A percentile compares a stretch with the other conserved stretches of the same genome.
Conservation (phyloP, 192 early-diverging fungal species). For the Entophlyctis helioformis region DNA sequence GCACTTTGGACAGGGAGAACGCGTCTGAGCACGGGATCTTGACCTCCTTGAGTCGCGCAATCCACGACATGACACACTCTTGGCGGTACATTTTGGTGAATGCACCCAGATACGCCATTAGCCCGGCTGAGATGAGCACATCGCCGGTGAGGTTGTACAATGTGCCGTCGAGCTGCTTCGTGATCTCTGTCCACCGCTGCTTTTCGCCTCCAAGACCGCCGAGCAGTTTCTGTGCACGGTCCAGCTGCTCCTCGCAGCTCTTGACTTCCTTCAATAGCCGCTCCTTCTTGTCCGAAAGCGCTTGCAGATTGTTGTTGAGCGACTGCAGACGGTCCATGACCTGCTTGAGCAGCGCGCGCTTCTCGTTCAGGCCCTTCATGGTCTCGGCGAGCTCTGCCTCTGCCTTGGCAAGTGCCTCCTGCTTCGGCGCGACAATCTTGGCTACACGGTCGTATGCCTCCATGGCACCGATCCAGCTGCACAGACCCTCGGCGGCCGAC, state of each 20-base stretch:
- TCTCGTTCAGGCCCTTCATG: slow-evolving; percentile 42
- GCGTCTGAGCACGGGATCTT: slow-evolving; percentile 40
- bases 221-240: slow-evolving; percentile 43
- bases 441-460: slow-evolving; percentile 50
- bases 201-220: slow-evolving; percentile 50
- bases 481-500: slow-evolving; percentile 48
- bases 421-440: slow-evolving; percentile 49
- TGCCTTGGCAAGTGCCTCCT: slow-evolving; percentile 39
- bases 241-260: slow-evolving; percentile 44
- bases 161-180: slow-evolving; percentile 27
- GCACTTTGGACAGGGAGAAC: slow-evolving; percentile 39
- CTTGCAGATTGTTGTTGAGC: slow-evolving; percentile 38
- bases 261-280: slow-evolving; percentile 42
- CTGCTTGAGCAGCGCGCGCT: slow-evolving; percentile 35
- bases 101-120: slow-evolving; percentile 51
- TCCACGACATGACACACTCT: slow-evolving; percentile 33
- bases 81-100: slow-evolving; percentile 46
- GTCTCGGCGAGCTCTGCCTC: slow-evolving; percentile 45
- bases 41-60: slow-evolving; percentile 15
- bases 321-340: slow-evolving; percentile 40
- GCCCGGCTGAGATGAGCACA: slow-evolving; percentile 44
- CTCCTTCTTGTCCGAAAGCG: slow-evolving; percentile 40
- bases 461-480: slow-evolving; percentile 51
- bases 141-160: slow-evolving; percentile 45
- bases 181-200: slow-evolving; percentile 49